Base-by-base conservation (phyloP, 257 asterid genomes). In the Salvia hispanica region DNA sequence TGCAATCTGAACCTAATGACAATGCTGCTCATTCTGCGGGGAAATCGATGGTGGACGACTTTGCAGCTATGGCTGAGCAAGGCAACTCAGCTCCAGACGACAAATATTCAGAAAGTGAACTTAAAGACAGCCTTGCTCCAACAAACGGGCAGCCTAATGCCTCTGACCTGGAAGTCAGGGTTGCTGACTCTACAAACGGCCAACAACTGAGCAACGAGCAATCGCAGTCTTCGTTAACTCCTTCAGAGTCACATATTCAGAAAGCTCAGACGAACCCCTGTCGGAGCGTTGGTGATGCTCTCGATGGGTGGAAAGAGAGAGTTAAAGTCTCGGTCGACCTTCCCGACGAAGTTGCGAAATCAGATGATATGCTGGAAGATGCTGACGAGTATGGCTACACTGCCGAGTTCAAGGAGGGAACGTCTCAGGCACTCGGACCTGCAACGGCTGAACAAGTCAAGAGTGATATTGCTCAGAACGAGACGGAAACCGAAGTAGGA, bases 371-470 rank as follows among this genome's bases (percentile, higher is more conserved):
- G 81, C 74, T 70, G 77, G 91, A 91, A 58, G 92, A 84, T 77
- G 93, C 95, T 9, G 81, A 82, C 67, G 99, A 91, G 75, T 94
- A 86, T 74, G 96, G 95, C 13, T 94, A 82, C 85, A 83, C 96
- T 44, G 92, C 95, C 43, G 93, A 88, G 69, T 87, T 88, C 54
- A 80, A 88, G 77, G 84, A 86, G 64, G 96, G 99, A 58, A 80
- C 96, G 9, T 86, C 95, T 53, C 99, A 94, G 80, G 96, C 99
- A 12, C 92, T 94, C 51, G 99, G 99, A 25, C 99, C 96, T 3
- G 99, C 99, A 46, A 88, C 93, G 4, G 80, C 87, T 28, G 99
- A 91, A 15, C 99, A 91, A 82, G 77, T 81, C 56, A 89, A 79
- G 45, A 86, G 75, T 61, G 89, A 77, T 69, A 66, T 79, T 16